These are phyloP conservation scores for Hyphodiscus hymeniophilus DNA, from an alignment of 495 filamentous ascomycete species.

Conservation along the genomic window DNA sequence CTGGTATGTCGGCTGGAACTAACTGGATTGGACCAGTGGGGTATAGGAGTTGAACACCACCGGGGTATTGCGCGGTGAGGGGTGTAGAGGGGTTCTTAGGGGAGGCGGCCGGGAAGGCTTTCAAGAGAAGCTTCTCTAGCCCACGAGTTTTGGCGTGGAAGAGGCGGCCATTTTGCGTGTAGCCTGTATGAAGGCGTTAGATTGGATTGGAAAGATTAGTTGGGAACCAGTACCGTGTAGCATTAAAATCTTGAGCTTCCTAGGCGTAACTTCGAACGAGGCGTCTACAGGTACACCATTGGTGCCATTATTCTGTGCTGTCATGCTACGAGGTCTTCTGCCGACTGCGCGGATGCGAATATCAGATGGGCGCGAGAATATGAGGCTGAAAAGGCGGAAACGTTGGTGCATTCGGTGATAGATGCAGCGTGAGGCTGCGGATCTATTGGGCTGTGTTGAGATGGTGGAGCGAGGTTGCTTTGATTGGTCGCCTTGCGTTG, in stretches of 20 bases:
- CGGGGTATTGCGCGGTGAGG: constrained; percentile 17
- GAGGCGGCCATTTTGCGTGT: constrained; percentile 80
- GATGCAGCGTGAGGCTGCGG: neutral
- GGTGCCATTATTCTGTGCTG: too few relatives aligned
- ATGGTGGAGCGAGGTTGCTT: too few relatives aligned
- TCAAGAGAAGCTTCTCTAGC: constrained; percentile 69
- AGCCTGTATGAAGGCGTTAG: constrained; percentile 39
- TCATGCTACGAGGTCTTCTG: too few relatives aligned
- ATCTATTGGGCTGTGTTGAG: neutral
- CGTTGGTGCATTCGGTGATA: neutral
- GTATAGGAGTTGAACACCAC: constrained; percentile 45
- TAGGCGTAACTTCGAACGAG: neutral
- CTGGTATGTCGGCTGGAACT: constrained; percentile 60
- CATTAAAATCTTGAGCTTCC: constrained; percentile 46
- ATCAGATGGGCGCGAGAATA: too few relatives aligned
- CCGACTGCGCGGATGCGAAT: too few relatives aligned
- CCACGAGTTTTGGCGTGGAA: constrained; percentile 89
- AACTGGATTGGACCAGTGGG: constrained; percentile 57
- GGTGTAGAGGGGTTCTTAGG: neutral
- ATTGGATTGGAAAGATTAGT: neutral
- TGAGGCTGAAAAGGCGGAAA: too few relatives aligned
- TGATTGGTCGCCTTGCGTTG: too few relatives aligned
- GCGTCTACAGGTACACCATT: too few relatives aligned
- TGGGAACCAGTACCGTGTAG: constrained; percentile 38
- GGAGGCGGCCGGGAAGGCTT: constrained; percentile 55